Conservation (phyloP, 2,329 filamentous ascomycete genomes). For the Colletotrichum sidae region DNA sequence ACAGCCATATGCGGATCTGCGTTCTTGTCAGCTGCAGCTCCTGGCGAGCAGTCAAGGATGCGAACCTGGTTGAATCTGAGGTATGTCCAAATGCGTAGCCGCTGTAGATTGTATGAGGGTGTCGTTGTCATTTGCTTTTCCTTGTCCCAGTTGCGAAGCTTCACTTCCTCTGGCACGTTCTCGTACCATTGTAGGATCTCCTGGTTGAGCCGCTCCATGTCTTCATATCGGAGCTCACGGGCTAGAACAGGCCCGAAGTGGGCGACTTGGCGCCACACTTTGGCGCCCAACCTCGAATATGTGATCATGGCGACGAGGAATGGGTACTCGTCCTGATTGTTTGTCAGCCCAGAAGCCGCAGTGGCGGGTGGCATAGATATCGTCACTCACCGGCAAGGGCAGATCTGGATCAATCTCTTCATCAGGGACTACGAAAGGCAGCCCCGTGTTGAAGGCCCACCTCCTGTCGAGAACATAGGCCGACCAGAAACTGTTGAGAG, state of each 20-base stretch:
- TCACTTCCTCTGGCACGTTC: conserved; percentile 72
- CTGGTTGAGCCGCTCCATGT: conserved; percentile 84
- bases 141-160: conserved; percentile 69
- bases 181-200: conserved; percentile 91
- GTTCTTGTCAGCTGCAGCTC: conserved; percentile 6
- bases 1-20: conserved; percentile 84
- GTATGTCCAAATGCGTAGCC: conserved; percentile 86
- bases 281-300: conserved; percentile 85
- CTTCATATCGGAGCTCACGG: conserved; percentile 75
- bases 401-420: conserved; percentile 85
- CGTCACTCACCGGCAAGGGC: conserved; percentile 76
- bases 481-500: conserved; percentile 84
- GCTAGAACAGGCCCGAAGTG: conserved; percentile 72
- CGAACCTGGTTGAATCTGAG: conserved; percentile 81
- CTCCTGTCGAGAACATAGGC: conserved; percentile 86
- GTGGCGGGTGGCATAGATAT: background rate
- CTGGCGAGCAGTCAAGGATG: background rate
- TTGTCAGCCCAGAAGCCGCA: conserved; percentile 37
- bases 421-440: conserved; percentile 88
- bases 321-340: conserved; percentile 63
- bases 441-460: conserved; percentile 90
- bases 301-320: conserved; percentile 87
- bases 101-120: conserved; percentile 74
- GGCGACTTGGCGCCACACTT: conserved; percentile 86
- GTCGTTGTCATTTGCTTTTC: conserved; percentile 64